A percentile compares a stretch with the other conserved stretches of the same genome.
phyloP scores from a whole-genome alignment of 805 yeast species.

The Candida ovalis region DNA sequence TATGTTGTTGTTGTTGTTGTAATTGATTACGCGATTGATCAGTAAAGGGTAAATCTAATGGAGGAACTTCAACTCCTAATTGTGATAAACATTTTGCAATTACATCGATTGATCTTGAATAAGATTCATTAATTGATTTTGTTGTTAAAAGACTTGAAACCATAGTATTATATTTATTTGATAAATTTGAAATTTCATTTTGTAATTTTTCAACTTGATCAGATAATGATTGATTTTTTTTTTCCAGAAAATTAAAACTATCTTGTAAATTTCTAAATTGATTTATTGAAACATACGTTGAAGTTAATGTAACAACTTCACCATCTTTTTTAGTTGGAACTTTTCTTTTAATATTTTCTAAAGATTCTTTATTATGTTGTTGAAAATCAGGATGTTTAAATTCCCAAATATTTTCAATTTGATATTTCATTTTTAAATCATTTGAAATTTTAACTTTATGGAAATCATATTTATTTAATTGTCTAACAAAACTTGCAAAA shows the following conservation, averaged over 20 bases:
- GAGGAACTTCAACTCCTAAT: slow-evolving; percentile 68
- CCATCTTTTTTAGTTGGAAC: slow-evolving; percentile 46
- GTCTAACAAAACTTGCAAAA: slow-evolving; percentile 93
- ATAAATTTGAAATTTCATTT: slow-evolving; percentile 38
- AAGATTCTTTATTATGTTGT: slow-evolving; percentile 67
- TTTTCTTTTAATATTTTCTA: slow-evolving; percentile 85
- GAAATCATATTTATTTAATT: slow-evolving; percentile 93
- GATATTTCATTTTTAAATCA: slow-evolving; percentile 65
- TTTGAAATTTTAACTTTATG: slow-evolving; percentile 83
- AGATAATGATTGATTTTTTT: slow-evolving; percentile 24
- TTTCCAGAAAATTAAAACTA: slow-evolving; percentile 28
- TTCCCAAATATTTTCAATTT: slow-evolving; percentile 70
- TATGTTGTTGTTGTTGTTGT: slow-evolving; percentile 4
- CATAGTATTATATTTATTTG: slow-evolving; percentile 59
- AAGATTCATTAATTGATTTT: slow-evolving; percentile 54
- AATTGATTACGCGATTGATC: slow-evolving; percentile 6
- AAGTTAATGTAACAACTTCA: slow-evolving; percentile 7
- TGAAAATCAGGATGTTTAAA: slow-evolving; percentile 88
- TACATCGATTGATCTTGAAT: slow-evolving; percentile 46
- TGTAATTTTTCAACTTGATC: slow-evolving; percentile 33
- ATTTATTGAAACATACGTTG: slow-evolving; percentile 18
- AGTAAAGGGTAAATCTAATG: slow-evolving; percentile 48
- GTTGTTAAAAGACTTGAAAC: slow-evolving; percentile 57
- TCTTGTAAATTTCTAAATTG: slow-evolving; percentile 26
- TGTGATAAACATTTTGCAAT: slow-evolving; percentile 47